Evolutionary conservation across 129 eudicot species (phyloP).

Genomic region (Saussurea involucrata): DNA sequence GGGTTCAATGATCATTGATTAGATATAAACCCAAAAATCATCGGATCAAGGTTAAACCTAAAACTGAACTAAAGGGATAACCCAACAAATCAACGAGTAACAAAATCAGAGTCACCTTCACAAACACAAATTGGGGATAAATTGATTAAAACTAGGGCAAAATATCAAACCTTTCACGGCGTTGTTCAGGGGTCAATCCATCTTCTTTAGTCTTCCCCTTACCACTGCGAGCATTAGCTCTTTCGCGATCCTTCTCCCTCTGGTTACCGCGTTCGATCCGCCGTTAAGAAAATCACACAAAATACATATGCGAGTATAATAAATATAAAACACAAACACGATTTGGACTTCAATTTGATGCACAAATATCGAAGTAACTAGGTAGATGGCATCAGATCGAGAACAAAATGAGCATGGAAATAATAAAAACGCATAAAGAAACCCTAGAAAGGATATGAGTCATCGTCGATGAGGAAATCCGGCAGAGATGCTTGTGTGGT

Average conservation of each 20-base stretch:
- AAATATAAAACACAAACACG: not conserved
- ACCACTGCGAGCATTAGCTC: conserved; percentile 52
- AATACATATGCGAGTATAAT: not conserved
- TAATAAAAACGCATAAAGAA: not conserved
- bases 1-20: not conserved
- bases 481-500: not conserved
- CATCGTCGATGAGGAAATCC: not conserved
- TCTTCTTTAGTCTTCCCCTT: conserved; percentile 51
- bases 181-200: conserved; percentile 75
- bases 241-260: conserved; percentile 60
- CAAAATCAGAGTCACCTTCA: not conserved
- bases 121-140: not conserved
- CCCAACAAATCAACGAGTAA: not conserved
- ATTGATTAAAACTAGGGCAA: not conserved
- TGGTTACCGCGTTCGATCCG: conserved; percentile 57
- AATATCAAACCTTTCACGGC: conserved; percentile 56
- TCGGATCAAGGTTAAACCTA: not conserved
- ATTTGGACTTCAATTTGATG: not conserved
- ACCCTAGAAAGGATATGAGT: not conserved
- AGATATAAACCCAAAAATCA: too few relatives aligned
- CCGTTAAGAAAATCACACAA: conserved; percentile 20
- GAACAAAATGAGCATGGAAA: not conserved
- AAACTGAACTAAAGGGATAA: not conserved
- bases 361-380: not conserved
- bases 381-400: not conserved